Evolutionary conservation across 768 basidiomycete species (phyloP).

Genomic region (Suillus sp.): DNA sequence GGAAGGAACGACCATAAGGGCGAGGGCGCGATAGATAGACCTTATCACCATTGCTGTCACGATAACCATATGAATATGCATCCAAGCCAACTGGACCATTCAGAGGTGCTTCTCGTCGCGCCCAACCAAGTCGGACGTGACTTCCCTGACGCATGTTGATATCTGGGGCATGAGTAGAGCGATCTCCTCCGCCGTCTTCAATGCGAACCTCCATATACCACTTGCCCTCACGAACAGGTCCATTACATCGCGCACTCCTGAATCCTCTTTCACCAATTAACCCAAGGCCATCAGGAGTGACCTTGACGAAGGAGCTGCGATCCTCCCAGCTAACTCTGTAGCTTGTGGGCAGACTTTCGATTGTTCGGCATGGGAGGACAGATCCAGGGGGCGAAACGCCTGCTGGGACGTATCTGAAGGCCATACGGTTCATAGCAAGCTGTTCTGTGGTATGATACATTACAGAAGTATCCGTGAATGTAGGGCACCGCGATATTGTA

Average conservation of each 20-base stretch:
- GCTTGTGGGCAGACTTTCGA: conserved; percentile 71
- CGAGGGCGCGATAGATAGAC: conserved; percentile 81
- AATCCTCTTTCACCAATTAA: conserved; percentile 87
- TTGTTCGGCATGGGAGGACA: conserved; percentile 69
- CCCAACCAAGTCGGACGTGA: conserved; percentile 92
- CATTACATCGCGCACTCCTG: conserved; percentile 86
- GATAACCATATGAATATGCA: conserved; percentile 88
- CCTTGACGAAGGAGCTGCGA: conserved; percentile 75
- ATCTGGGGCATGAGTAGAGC: conserved; percentile 40
- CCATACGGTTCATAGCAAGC: conserved; percentile 71
- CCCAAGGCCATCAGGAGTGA: conserved; percentile 76
- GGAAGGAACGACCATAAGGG: conserved; percentile 73
- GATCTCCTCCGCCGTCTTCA: conserved; percentile 70
- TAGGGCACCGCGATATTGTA: conserved; percentile 72
- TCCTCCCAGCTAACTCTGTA: conserved; percentile 91
- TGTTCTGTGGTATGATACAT: conserved; percentile 68
- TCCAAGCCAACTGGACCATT: conserved; percentile 93
- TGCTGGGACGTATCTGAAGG: conserved; percentile 79
- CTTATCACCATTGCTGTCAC: conserved; percentile 93
- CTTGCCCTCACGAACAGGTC: conserved; percentile 82
- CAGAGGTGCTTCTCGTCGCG: conserved; percentile 86
- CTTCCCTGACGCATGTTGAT: conserved; percentile 61
- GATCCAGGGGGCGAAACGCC: conserved; percentile 66
- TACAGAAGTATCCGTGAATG: conserved; percentile 57
- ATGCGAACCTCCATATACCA: conserved; percentile 96